Percentiles rank a stretch among this genome's conserved stretches.
Evolutionary conservation across 2,329 filamentous ascomycete species (phyloP).

Genomic region (Alternaria brassicae): DNA sequence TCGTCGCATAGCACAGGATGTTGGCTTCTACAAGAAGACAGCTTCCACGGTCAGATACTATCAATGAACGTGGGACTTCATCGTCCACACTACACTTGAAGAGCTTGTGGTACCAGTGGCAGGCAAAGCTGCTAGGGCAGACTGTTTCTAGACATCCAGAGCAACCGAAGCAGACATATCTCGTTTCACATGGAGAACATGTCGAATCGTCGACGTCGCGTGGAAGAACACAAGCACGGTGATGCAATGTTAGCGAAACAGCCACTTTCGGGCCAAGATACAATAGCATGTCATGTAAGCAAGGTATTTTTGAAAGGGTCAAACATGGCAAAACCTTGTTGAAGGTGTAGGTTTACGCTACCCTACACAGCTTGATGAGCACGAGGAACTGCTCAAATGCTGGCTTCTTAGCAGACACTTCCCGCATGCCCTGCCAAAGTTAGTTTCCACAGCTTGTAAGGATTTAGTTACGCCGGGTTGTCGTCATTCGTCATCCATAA

Average conservation of each 20-base stretch:
- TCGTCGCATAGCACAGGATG: not conserved
- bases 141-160: not conserved
- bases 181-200: not conserved
- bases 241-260: slow-evolving; percentile 2
- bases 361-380: not conserved
- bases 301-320: not conserved
- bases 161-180: not conserved
- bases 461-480: not conserved
- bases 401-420: not conserved
- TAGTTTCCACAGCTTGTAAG: not conserved
- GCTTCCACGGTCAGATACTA: not conserved
- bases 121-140: not conserved
- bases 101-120: not conserved
- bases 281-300: not conserved
- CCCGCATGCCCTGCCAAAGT: not conserved
- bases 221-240: not conserved
- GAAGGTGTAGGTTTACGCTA: not conserved
- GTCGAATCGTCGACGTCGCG: not conserved
- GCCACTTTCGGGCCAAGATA: not conserved
- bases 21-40: not conserved
- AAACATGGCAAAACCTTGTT: not conserved
- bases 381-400: not conserved
- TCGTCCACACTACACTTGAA: not conserved
- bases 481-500: not conserved
- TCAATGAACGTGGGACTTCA: not conserved